Conservation (phyloP, 768 basidiomycete genomes). For the Pleurotus giganteus region DNA sequence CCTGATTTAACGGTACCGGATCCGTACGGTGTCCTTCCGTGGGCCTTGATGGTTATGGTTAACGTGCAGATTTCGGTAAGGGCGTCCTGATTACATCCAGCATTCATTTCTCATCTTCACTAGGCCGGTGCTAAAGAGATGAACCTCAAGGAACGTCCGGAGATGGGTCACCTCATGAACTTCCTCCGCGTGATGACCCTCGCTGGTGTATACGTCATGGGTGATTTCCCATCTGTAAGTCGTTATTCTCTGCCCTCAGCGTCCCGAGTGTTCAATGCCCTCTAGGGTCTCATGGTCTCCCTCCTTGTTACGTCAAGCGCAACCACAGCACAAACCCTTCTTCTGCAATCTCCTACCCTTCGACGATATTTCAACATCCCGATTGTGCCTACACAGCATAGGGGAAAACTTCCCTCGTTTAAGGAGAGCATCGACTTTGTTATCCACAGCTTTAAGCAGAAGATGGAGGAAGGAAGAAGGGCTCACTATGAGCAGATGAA, state of each 20-base stretch:
- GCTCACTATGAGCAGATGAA: slow-evolving; percentile 15
- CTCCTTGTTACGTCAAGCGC: slow-evolving; percentile 38
- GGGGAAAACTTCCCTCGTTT: slow-evolving; percentile 30
- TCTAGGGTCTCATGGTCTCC: slow-evolving; percentile 40
- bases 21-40: slow-evolving; percentile 73
- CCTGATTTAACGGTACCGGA: slow-evolving; percentile 79
- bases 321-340: slow-evolving; percentile 48
- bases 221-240: slow-evolving; percentile 65
- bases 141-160: slow-evolving; percentile 49
- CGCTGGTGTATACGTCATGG: slow-evolving; percentile 43
- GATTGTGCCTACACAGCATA: slow-evolving; percentile 23
- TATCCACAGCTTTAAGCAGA: slow-evolving; percentile 20
- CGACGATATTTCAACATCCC: slow-evolving; percentile 40
- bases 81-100: slow-evolving; percentile 1
- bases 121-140: slow-evolving; percentile 51
- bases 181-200: slow-evolving; percentile 58
- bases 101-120: slow-evolving; percentile 5
- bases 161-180: slow-evolving; percentile 68
- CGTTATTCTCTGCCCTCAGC: background rate
- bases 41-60: slow-evolving; percentile 53
- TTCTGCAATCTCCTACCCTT: slow-evolving; percentile 42
- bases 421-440: slow-evolving; percentile 21
- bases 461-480: slow-evolving; percentile 21
- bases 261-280: background rate
- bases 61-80: slow-evolving; percentile 71